Conservation (phyloP, 1,284 basidiomycete genomes). For the Moniliophthora roreri region DNA sequence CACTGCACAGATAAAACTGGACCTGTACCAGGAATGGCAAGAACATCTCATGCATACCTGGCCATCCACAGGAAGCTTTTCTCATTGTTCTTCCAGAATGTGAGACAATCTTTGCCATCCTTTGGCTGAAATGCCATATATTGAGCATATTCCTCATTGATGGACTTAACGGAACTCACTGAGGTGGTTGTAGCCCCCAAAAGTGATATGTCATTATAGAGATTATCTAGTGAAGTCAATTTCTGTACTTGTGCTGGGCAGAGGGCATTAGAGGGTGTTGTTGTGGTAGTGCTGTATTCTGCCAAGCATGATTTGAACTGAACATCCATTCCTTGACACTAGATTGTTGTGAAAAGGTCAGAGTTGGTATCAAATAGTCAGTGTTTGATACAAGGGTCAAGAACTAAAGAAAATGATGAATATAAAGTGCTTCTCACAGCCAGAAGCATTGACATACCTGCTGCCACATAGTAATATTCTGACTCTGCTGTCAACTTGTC, state of each 20-base stretch:
- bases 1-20: background rate
- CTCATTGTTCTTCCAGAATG: background rate
- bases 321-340: slow-evolving; percentile 1
- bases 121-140: background rate
- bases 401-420: background rate
- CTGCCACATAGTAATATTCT: slow-evolving; percentile 2
- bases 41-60: slow-evolving; percentile 1
- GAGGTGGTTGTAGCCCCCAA: background rate
- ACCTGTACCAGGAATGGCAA: slow-evolving; percentile 2
- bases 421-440: background rate
- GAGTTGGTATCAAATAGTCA: background rate
- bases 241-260: background rate
- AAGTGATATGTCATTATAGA: background rate
- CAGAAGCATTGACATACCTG: background rate
- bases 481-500: slow-evolving; percentile 2
- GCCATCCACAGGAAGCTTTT: background rate
- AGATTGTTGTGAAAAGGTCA: background rate
- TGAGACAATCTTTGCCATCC: background rate
- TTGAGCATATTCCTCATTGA: background rate
- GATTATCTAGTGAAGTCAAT: background rate
- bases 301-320: background rate
- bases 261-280: background rate
- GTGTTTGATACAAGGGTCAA: slow-evolving; percentile 4
- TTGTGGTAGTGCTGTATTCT: background rate
- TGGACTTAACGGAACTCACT: background rate